Base-by-base conservation (phyloP, 805 yeast genomes). In the Pichia insulana region DNA sequence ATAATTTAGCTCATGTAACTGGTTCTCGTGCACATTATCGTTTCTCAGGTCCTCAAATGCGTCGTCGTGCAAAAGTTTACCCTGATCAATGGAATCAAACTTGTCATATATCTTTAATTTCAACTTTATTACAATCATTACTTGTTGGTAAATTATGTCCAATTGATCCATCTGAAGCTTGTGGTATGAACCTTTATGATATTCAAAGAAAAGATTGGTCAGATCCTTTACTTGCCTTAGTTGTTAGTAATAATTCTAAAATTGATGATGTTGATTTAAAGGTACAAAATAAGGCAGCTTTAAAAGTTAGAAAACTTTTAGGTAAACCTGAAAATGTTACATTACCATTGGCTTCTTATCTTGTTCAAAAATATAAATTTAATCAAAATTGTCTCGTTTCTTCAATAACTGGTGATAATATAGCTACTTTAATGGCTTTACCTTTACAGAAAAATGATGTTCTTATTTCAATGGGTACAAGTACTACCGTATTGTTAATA, bases 131-230 rank as follows among this genome's bases (percentile, higher is more conserved):
- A 27, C 79, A 90, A 6, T 74, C 86, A 25, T 64, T 89, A 11
- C 67, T 89, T 26, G 61, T 79, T 34, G 94, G 94, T 9, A 53
- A 67, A 42, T 65, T 83, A 35, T 69, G 81, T 3, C 70, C 73
- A 3, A 65, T 86, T 43, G 97, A 88, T 51, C 80, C 81, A 52
- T 78, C 86, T 12, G 97, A 89, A 62, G 95, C 85, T 2, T 86
- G 96, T 63, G 97, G 97, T 10, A 87, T 87, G 92, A 89, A 89
- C 53, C 54, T 88, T 37, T 87, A 85, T 66, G 89, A 85, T 59
- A 73, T 88, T 33, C 49, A 64, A n/a, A 64, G 73, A 10, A 66
- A 70, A 27, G 58, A 68, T 16, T 87, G 76, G 68, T 69, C 78
- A 55, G 73, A 73, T 10, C 69, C 70, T 12, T 67, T 87, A 32